Evolutionary conservation across 306 rosid genomes (phyloP).

Genomic region (Prunus mongolica): DNA sequence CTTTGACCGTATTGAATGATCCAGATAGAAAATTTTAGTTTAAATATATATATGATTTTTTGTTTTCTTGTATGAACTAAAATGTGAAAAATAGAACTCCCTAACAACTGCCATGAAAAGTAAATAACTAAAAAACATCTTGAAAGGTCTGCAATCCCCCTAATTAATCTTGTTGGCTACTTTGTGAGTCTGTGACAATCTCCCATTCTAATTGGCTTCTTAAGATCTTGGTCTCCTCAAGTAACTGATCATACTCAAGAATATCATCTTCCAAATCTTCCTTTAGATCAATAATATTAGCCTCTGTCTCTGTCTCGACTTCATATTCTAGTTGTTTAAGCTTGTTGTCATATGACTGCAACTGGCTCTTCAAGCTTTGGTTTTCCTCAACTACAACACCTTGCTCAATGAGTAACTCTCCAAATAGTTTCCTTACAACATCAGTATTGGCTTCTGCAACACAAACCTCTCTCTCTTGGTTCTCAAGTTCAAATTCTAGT

Average conservation of each 20-base stretch:
- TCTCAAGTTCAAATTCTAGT: slow-evolving; percentile 56
- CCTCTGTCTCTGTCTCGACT: neutral
- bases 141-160: neutral
- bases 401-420: slow-evolving; percentile 77
- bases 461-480: slow-evolving; percentile 41
- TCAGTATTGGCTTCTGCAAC: slow-evolving; percentile 57
- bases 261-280: slow-evolving; percentile 81
- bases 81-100: neutral
- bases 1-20: neutral
- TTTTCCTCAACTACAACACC: neutral
- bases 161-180: neutral
- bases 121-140: neutral
- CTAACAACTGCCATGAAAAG: neutral
- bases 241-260: slow-evolving; percentile 79
- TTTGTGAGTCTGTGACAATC: slow-evolving; percentile 29
- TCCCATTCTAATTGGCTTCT: slow-evolving; percentile 49
- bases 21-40: neutral
- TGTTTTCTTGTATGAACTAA: neutral
- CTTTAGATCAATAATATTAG: neutral
- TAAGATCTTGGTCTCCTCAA: slow-evolving; percentile 74
- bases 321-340: neutral
- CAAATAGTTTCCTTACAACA: slow-evolving; percentile 76
- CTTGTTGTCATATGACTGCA: neutral
- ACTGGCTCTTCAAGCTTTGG: neutral
- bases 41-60: neutral